Conservation (phyloP, 257 asterid genomes). For the Solanum microdontum region DNA sequence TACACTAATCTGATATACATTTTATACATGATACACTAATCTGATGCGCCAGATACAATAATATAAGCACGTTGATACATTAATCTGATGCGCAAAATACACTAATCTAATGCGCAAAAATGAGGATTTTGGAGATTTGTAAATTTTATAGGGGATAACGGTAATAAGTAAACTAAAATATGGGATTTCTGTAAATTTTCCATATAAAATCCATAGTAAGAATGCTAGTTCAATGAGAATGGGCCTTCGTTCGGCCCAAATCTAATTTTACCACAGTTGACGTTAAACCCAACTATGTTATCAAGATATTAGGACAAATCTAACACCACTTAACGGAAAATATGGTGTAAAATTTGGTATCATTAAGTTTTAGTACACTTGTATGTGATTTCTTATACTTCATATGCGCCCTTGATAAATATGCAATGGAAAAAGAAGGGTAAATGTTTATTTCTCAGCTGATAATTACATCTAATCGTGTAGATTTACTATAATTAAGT, state of each 20-base stretch:
- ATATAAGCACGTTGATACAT: no score
- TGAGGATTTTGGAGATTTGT: no score
- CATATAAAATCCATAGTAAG: neutral
- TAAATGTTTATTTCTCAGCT: neutral
- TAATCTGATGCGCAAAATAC: no score
- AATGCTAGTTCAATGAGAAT: neutral
- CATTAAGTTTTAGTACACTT: neutral
- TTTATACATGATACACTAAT: no score
- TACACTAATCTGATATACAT: no score
- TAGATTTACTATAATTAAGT: neutral
- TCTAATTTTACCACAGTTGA: neutral
- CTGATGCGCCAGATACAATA: no score
- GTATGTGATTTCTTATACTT: neutral
- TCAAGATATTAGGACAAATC: neutral
- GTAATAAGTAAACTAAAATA: no score
- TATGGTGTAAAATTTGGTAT: neutral
- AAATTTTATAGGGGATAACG: no score
- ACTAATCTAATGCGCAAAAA: no score
- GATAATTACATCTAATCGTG: neutral
- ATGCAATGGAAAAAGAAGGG: neutral
- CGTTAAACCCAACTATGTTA: neutral
- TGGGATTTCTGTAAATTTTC: no score
- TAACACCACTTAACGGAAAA: neutral
- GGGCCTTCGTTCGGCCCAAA: neutral
- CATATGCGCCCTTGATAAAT: neutral